phyloP scores from a whole-genome alignment of 805 yeast genomes.

The Saccharomycopsis microspora region DNA sequence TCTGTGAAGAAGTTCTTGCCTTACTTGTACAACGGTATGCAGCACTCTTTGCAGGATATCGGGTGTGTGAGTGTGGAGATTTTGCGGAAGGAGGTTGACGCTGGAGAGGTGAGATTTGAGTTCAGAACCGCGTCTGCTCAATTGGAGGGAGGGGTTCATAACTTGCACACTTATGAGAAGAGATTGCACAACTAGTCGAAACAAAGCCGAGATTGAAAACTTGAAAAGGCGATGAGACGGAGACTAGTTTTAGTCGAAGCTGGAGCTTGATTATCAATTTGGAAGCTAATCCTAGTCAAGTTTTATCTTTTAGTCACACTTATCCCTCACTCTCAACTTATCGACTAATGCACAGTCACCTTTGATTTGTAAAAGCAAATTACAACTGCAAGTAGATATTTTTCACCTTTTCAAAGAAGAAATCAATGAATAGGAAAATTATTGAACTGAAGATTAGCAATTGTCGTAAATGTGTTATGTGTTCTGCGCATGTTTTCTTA shows the following conservation, averaged over 20 bases:
- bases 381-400: too few species aligned
- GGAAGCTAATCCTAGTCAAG: background rate
- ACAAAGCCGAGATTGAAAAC: background rate
- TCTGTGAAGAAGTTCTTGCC: conserved; percentile 90
- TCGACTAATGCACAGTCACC: too few species aligned
- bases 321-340: too few species aligned
- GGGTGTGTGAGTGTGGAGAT: conserved; percentile 62
- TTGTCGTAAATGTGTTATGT: too few species aligned
- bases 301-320: background rate
- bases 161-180: conserved; percentile 94
- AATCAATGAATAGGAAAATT: too few species aligned
- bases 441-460: too few species aligned
- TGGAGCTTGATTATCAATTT: background rate
- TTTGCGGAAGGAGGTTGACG: conserved; percentile 52
- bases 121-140: conserved; percentile 98
- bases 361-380: too few species aligned
- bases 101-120: conserved; percentile 81
- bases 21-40: conserved; percentile 87
- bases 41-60: conserved; percentile 97
- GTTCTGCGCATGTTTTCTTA: too few species aligned
- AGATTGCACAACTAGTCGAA: conserved; percentile 69
- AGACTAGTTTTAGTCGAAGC: background rate
- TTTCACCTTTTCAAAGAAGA: too few species aligned
- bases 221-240: background rate
- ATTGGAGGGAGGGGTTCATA: conserved; percentile 96